These are phyloP conservation scores for Lagerstroemia fauriei DNA, from an alignment of 441 rosid species.

Conservation along the genomic window DNA sequence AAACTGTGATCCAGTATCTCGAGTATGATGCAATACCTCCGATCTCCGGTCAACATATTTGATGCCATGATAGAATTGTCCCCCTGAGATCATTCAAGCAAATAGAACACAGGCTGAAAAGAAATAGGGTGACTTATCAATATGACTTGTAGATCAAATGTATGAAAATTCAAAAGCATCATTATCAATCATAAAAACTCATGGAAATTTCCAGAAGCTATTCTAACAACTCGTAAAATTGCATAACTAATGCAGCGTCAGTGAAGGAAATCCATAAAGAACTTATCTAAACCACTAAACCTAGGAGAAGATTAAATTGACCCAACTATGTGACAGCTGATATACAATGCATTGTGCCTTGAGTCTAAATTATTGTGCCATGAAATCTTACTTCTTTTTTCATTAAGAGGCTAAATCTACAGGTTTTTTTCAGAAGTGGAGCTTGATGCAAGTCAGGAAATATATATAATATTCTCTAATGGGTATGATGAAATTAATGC, in stretches of 20 bases:
- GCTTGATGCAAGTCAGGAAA: not conserved
- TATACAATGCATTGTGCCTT: not conserved
- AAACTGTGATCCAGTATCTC: not conserved
- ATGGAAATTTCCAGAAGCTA: not conserved
- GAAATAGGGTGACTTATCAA: not conserved
- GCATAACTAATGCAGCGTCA: not conserved
- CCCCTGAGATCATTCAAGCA: slow-evolving; percentile 53
- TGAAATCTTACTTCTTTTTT: not conserved
- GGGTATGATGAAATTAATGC: not conserved
- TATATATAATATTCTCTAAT: not conserved
- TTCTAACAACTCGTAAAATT: not conserved
- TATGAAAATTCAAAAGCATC: slow-evolving; percentile 1
- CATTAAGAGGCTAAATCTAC: not conserved
- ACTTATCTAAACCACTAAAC: not conserved
- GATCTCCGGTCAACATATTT: slow-evolving; percentile 57
- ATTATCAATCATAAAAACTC: not conserved
- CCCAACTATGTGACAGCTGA: not conserved
- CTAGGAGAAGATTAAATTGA: not conserved
- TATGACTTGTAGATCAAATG: slow-evolving; percentile 24
- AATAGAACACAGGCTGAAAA: slow-evolving; percentile 36
- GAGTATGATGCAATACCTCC: slow-evolving; percentile 43
- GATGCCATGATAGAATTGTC: slow-evolving; percentile 52
- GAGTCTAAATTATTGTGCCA: not conserved
- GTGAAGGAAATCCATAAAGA: not conserved
- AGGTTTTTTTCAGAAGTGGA: not conserved